Evolutionary conservation across 2,329 filamentous ascomycete species (phyloP).

Genomic region (Paecilomyces sp.): DNA sequence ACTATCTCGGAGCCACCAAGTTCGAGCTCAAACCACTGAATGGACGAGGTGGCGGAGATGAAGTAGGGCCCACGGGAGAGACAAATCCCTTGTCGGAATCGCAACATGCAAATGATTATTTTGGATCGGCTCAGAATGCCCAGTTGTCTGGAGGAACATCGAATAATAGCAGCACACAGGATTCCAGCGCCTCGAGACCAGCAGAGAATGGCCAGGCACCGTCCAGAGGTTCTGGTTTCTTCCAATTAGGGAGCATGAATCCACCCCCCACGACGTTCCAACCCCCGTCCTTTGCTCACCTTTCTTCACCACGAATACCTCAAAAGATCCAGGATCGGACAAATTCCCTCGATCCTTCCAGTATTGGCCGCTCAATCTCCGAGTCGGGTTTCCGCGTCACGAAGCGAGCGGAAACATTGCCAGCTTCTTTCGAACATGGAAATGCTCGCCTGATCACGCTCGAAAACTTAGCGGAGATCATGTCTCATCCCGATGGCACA

Average conservation of each 20-base stretch:
- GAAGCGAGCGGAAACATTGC: conserved; percentile 47
- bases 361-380: not conserved
- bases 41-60: not conserved
- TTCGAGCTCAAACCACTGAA: not conserved
- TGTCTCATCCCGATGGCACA: conserved; percentile 47
- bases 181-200: not conserved
- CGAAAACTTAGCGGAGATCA: conserved; percentile 49
- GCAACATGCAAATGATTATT: not conserved
- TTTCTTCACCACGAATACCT: not conserved
- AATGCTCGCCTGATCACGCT: conserved; percentile 47
- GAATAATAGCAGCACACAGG: not conserved
- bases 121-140: not conserved
- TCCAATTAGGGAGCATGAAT: not conserved
- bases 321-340: conserved; percentile 1
- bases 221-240: not conserved
- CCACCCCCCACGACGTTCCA: conserved; percentile 4
- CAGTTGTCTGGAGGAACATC: not conserved
- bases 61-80: not conserved
- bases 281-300: conserved; percentile 4
- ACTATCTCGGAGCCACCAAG: conserved; percentile 56
- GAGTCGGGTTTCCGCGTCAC: conserved; percentile 1
- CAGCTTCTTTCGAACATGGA: conserved; percentile 40
- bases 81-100: not conserved
- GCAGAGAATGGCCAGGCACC: not conserved
- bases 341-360: conserved; percentile 7